Evolutionary conservation across 371 early-diverging fungal species (phyloP), one percentile per base, ranked within the genome.

Genomic region (Mortierella sp.): DNA sequence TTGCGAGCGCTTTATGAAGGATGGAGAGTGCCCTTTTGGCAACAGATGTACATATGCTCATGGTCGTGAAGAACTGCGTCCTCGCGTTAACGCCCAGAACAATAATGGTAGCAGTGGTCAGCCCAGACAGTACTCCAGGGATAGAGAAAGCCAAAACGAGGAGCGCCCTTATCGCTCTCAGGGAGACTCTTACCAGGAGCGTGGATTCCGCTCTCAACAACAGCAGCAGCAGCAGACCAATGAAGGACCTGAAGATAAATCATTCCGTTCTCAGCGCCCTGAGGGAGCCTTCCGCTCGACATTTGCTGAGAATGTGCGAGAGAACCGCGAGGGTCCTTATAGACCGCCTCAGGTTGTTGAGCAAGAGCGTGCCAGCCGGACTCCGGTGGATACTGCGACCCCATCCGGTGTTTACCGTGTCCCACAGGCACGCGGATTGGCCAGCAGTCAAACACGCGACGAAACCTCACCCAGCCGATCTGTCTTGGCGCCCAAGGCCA

Each of bases 11-110:
- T 96, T 88, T 64, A 84, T 90, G 83, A 89, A 85, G 67, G 93
- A 93, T 28, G 89, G 87, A 53, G 91, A 89, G 52, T 94, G 94
- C 72, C 95, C 94, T 58, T 95, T 93, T 72, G 92, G 92, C 23
- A 89, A 88, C 18, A 91, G 91, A 66, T 95, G 95, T 83, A 92
- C 93, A 75, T 95, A 94, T 85, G 95, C 94, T 66, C 92, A 91
- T 58, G 89, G 88, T 58, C 82, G 83, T n/a, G 63, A 68, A 12
- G 91, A 91, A 65, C 82, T 91, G 48, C 85, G 88, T 19, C 81
- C 72, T 28, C 74, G 84, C 45, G 76, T 62, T 30, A 68, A 60
- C 46, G 62, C 66, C 26, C 72, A 70, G 50, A 65, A 62, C 66
- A 71, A 58, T 68, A 72, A 55, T 28, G 64, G 44, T 29, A 64